Base-by-base conservation (phyloP, 495 filamentous ascomycete genomes). In the Neurospora sublineolata region DNA sequence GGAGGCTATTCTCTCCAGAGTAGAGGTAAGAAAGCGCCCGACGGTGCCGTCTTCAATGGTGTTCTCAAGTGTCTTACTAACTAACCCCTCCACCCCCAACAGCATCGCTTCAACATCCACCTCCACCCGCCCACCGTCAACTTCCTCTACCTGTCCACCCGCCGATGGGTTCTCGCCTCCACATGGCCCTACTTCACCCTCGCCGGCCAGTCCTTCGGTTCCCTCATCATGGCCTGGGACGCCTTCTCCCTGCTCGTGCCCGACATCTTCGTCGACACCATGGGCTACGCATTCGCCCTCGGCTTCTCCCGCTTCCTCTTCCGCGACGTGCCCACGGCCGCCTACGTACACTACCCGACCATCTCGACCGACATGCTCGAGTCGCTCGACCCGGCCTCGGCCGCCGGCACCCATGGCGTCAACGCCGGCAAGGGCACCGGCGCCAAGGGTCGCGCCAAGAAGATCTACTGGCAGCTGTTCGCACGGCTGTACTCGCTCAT, bases 281-380 rank as follows among this genome's bases (percentile, higher is more conserved):
- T 98, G 94, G 95, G 95, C 74, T 98, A 98, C 79, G 93, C 94
- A 27, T 99, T 98, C 79, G 86, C 92, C 3, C 85, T 97, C 12
- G 92, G 91, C 5, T 82, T 97, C 14, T 89, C 86, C 81, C 96
- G 94, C 76, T 86, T 89, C 64, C 86, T 97, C 27, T 97, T 99
- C 81, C 90, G 86, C 1, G 78, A 82, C 16, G 88, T 97, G 23
- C 94, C 96, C 4, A 96, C 93, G 3, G 93, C 86, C 40, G 95
- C 95, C 16, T 99, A 99, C 77, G 94, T 99, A 3, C 95, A 99
- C 80, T 99, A 97, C 78, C 95, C 95, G 7, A 97, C 95, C 64
- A 99, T 99, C 67, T 97, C 94, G 6, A 99, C 94, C 39, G 96
- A 99, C 79, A 99, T 99, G 95, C 89, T 99, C 7, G 85, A 84